These are phyloP conservation scores for Mortierella sp. DNA, from an alignment of 371 early-diverging fungal genomes.

Conservation along the genomic window DNA sequence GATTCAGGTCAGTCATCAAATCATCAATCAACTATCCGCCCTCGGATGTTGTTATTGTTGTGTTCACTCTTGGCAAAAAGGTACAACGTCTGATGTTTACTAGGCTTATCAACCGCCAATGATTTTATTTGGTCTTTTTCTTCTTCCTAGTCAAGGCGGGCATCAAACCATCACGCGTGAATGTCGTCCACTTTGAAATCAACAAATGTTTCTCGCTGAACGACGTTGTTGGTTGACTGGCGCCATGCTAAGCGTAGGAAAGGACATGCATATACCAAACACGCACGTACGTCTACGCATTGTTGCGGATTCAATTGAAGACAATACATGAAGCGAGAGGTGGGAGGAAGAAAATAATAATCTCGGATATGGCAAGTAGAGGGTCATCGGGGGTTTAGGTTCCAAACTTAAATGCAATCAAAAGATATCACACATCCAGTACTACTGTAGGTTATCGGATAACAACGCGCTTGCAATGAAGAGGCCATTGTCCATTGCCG, in stretches of 20 bases:
- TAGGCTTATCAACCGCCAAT: conserved; percentile 3
- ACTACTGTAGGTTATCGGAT: no score
- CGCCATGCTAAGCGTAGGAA: background rate
- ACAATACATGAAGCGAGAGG: no score
- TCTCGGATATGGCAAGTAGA: no score
- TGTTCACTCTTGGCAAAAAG: background rate
- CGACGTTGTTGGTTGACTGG: background rate
- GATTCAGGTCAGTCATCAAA: background rate
- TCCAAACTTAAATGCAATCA: no score
- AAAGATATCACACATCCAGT: no score
- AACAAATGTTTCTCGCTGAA: background rate
- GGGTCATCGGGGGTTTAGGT: no score
- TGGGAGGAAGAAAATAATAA: no score
- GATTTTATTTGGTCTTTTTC: background rate
- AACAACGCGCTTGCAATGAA: no score
- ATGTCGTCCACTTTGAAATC: background rate
- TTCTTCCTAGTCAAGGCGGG: background rate
- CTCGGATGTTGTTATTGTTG: background rate
- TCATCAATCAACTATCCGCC: background rate
- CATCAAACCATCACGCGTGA: background rate
- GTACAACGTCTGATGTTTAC: background rate
- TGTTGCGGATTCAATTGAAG: no score
- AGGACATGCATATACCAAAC: background rate
- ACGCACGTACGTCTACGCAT: background rate
- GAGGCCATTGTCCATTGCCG: no score